Base-by-base conservation (phyloP, 441 rosid species). In the Rhodomyrtus psidioides region DNA sequence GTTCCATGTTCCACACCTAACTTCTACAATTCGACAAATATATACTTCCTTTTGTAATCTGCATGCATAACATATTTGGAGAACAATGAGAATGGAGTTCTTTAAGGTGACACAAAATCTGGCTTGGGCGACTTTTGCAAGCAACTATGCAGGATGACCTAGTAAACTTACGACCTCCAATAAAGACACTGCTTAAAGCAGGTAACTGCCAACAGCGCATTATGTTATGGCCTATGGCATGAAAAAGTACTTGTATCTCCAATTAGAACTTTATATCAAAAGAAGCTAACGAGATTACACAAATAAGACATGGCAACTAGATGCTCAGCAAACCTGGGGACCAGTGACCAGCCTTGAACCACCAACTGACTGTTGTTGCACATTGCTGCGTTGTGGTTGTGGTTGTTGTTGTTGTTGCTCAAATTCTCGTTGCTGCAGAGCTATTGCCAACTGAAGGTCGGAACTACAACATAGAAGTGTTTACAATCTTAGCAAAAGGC, bases 361-460 rank as follows among this genome's bases (percentile, higher is more conserved):
- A 82, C 87, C 86, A 70, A 82, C 27, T 6, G 96, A 81, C 87
- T 94, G 90, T 88, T 93, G 97, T 85, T 92, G 95, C 83, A 84
- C 17, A 86, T 91, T 90, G 49, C 90, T 91, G 85, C 93, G 94
- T 30, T 42, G 70, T 55, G 53, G 94, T 30, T 42, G 70, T 55
- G 53, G 59, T 55, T 84, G 86, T 55, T 91, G 97, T 85, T 90
- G 96, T 85, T 90, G 96, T 85, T 93, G 98, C 79, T 95, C 98
- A 90, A 94, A 96, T 88, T 96, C 98, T 88, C 96, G 96, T 86
- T 98, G 99, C 88, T 98, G 98, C 89, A 98, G 90, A 83, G 98
- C 99, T 89, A 98, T 98, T 85, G 99, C 99, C 79, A 95, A 90
- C 91, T 96, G 97, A 84, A 96, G 94, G 93, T 98, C 99, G 87